phyloP scores from a whole-genome alignment of 176 grass and related monocot species.

The Echinochloa phyllopogon region DNA sequence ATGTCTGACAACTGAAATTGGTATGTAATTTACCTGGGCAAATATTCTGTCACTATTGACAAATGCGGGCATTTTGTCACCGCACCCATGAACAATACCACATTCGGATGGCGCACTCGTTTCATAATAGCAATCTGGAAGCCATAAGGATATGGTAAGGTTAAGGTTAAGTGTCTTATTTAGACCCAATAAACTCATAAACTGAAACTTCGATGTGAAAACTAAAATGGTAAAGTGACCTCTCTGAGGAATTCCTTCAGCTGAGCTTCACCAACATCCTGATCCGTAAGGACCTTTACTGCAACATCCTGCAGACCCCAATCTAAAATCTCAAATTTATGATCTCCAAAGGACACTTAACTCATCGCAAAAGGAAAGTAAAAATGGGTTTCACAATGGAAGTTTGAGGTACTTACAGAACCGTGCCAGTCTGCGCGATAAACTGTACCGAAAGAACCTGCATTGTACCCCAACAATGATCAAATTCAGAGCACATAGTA shows the following conservation, averaged over 20 bases:
- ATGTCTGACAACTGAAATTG: background rate
- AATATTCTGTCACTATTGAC: constrained; percentile 93
- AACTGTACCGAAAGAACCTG: constrained; percentile 93
- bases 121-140: constrained; percentile 96
- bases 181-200: background rate
- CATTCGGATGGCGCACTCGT: constrained; percentile 85
- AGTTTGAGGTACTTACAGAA: constrained; percentile 66
- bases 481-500: constrained; percentile 7
- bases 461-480: constrained; percentile 2
- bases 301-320: constrained; percentile 79
- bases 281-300: constrained; percentile 85
- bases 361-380: background rate
- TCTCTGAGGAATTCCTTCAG: constrained; percentile 93
- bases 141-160: background rate
- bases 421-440: constrained; percentile 94
- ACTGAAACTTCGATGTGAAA: background rate
- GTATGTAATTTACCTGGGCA: constrained; percentile 63
- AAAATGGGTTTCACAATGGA: background rate
- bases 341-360: constrained; percentile 27
- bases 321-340: constrained; percentile 28
- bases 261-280: constrained; percentile 70
- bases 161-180: background rate
- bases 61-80: constrained; percentile 81
- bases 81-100: constrained; percentile 95
- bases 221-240: constrained; percentile 38